Evolutionary conservation across 164 flowering plant genomes (phyloP).

Genomic region (Berberis thunbergii): DNA sequence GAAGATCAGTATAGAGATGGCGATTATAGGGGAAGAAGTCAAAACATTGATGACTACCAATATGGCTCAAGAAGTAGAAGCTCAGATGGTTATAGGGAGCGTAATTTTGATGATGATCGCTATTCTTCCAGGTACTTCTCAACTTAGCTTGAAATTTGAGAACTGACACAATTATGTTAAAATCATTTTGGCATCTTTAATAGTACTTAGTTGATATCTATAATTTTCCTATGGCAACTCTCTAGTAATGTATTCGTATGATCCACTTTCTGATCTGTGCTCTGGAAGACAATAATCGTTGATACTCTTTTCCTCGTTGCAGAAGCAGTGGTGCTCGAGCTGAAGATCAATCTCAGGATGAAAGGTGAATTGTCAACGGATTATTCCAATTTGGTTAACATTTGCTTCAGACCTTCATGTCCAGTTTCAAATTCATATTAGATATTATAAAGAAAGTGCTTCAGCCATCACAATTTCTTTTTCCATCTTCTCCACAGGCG

Average conservation of each 20-base stretch:
- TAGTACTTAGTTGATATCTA: too few species aligned
- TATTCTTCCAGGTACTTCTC: slow-evolving; percentile 67
- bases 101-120: slow-evolving; percentile 63
- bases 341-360: slow-evolving; percentile 74
- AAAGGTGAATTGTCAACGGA: slow-evolving; percentile 37
- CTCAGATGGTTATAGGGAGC: slow-evolving; percentile 57
- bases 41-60: slow-evolving; percentile 48
- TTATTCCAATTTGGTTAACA: neutral
- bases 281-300: neutral
- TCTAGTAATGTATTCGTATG: too few species aligned
- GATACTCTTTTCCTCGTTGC: slow-evolving; percentile 14
- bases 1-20: slow-evolving; percentile 42
- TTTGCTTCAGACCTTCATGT: neutral
- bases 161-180: too few species aligned
- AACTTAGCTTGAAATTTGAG: neutral
- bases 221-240: too few species aligned
- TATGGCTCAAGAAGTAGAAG: slow-evolving; percentile 68
- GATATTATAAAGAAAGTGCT: too few species aligned
- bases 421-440: neutral
- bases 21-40: slow-evolving; percentile 57
- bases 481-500: slow-evolving; percentile 20
- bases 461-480: neutral
- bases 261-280: neutral
- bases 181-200: too few species aligned
- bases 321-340: slow-evolving; percentile 63